Conservation (phyloP, 257 asterid genomes). For the Jacaranda copaia region DNA sequence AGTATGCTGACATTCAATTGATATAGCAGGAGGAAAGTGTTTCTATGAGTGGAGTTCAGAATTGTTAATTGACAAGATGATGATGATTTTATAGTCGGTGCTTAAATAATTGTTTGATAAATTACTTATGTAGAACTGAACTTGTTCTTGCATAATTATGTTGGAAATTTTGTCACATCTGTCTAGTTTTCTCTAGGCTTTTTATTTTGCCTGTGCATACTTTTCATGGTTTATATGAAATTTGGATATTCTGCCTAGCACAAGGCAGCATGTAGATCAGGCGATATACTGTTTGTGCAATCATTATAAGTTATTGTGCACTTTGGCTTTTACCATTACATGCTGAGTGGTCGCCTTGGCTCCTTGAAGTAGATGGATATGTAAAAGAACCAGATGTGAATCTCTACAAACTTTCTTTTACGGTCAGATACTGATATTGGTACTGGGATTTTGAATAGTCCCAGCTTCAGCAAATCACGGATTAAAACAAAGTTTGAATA, state of each 20-base stretch:
- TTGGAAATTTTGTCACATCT: background rate
- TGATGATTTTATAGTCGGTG: slow-evolving; percentile 4
- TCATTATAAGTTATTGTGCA: background rate
- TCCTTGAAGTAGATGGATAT: slow-evolving; percentile 21
- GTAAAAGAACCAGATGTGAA: background rate
- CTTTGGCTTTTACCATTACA: background rate
- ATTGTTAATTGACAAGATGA: slow-evolving; percentile 12
- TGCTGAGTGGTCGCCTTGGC: slow-evolving; percentile 1
- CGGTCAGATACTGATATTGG: background rate
- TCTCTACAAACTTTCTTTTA: background rate
- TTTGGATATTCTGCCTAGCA: background rate
- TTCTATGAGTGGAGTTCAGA: background rate
- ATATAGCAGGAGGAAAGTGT: background rate
- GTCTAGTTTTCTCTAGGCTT: background rate
- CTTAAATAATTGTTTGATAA: slow-evolving; percentile 7
- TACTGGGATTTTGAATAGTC: background rate
- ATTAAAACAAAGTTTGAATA: background rate
- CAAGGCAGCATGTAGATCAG: background rate
- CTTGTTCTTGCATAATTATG: slow-evolving; percentile 11
- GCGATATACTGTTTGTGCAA: background rate
- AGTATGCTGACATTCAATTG: background rate
- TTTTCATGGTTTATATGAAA: background rate
- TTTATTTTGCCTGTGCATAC: background rate
- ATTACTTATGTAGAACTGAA: background rate
- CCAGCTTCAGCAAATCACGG: slow-evolving; percentile 23